A percentile compares a stretch with the other conserved stretches of the same genome.
Conservation (phyloP, 148 eudicot species). For the Camellia lanceoleosa region DNA sequence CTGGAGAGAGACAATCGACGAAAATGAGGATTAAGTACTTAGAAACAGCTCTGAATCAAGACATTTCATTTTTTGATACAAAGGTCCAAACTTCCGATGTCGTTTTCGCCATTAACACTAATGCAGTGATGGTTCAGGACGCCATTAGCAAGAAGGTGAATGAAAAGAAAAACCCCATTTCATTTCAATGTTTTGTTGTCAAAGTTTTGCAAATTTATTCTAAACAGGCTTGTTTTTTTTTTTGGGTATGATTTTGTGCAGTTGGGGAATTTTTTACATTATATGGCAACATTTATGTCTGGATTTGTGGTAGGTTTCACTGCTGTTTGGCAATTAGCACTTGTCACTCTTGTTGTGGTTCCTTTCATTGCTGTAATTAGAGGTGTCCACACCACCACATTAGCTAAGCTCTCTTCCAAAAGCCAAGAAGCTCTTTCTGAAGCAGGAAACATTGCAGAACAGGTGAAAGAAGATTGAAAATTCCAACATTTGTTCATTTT, state of each 20-base stretch:
- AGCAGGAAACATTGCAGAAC: slow-evolving; percentile 96
- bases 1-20: slow-evolving; percentile 97
- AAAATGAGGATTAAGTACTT: slow-evolving; percentile 93
- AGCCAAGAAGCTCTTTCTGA: slow-evolving; percentile 89
- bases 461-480: slow-evolving; percentile 38
- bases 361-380: slow-evolving; percentile 92
- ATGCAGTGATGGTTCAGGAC: slow-evolving; percentile 97
- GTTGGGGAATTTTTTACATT: slow-evolving; percentile 98
- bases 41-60: slow-evolving; percentile 93
- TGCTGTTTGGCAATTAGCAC: slow-evolving; percentile 93
- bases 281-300: slow-evolving; percentile 92
- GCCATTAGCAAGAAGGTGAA: slow-evolving; percentile 98
- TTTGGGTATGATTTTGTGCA: slow-evolving; percentile 26
- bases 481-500: slow-evolving; percentile 6
- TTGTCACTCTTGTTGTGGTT: slow-evolving; percentile 91
- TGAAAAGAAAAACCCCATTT: background rate
- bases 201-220: background rate
- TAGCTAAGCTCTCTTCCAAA: slow-evolving; percentile 71
- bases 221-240: background rate
- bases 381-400: slow-evolving; percentile 66
- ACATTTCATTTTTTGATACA: slow-evolving; percentile 88
- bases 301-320: slow-evolving; percentile 98
- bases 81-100: slow-evolving; percentile 92
- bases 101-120: slow-evolving; percentile 91
- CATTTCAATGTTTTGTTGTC: background rate